These are phyloP conservation scores for Tricholoma hemisulphureum DNA, from an alignment of 768 basidiomycete species.

Conservation along the genomic window DNA sequence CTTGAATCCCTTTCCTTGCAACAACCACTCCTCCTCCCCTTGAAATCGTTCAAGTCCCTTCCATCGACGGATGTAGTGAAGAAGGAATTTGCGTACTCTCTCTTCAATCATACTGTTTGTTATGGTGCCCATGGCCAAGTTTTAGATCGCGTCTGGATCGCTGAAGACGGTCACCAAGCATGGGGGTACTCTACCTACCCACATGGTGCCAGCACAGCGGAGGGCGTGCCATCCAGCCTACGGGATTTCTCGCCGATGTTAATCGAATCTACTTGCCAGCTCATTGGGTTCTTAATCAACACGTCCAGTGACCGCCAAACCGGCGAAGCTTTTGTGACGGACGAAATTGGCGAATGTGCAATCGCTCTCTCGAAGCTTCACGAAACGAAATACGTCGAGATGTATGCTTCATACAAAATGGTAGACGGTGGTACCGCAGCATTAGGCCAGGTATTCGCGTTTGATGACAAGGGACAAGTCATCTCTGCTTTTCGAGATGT, in stretches of 20 bases:
- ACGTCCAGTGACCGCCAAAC: not conserved
- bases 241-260: constrained; percentile 5
- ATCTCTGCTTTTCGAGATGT: too few species aligned
- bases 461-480: not conserved
- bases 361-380: not conserved
- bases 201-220: not conserved
- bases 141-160: constrained; percentile 5
- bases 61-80: constrained; percentile 1
- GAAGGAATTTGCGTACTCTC: constrained; percentile 1
- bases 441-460: constrained; percentile 6
- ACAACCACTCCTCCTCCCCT: not conserved
- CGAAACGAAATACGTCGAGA: not conserved
- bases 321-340: constrained; percentile 4
- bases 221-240: not conserved
- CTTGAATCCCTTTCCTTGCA: constrained; percentile 2
- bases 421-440: not conserved
- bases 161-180: constrained; percentile 4
- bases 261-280: constrained; percentile 3
- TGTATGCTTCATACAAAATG: constrained; percentile 5
- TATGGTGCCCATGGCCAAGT: constrained; percentile 5
- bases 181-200: constrained; percentile 1
- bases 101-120: constrained; percentile 4
- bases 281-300: constrained; percentile 5
- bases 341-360: constrained; percentile 1
- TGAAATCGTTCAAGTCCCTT: not conserved